Evolutionary conservation across 805 yeast species (phyloP).

Genomic region (Ogataea trehalophila): DNA sequence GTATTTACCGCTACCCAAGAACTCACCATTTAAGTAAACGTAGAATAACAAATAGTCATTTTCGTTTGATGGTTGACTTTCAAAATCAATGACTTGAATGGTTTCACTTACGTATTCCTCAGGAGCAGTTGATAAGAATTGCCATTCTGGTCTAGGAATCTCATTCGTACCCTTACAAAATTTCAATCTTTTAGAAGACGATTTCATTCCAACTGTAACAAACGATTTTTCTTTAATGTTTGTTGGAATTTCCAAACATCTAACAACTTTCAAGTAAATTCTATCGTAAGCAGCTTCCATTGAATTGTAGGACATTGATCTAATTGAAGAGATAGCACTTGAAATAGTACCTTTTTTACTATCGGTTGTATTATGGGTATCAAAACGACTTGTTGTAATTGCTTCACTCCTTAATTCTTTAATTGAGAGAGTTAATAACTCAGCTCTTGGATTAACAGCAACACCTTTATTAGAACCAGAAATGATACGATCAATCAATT

Average conservation of each 20-base stretch:
- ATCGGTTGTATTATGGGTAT: conserved; percentile 8
- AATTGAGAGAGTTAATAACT: conserved; percentile 59
- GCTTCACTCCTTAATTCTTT: conserved; percentile 61
- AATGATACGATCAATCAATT: conserved; percentile 70
- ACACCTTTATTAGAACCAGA: conserved; percentile 70
- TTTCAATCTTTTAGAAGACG: conserved; percentile 45
- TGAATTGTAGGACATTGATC: conserved; percentile 62
- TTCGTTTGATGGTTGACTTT: conserved; percentile 36
- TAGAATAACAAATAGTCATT: conserved; percentile 53
- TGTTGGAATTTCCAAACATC: conserved; percentile 20
- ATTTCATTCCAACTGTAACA: conserved; percentile 49
- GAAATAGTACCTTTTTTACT: conserved; percentile 21
- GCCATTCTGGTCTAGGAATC: conserved; percentile 49
- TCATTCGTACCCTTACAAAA: conserved; percentile 72
- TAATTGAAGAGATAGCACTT: conserved; percentile 59
- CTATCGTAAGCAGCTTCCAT: conserved; percentile 55
- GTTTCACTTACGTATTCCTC: conserved; percentile 71
- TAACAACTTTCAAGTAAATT: conserved; percentile 55
- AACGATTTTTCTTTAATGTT: conserved; percentile 31
- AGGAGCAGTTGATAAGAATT: conserved; percentile 65
- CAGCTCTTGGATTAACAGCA: conserved; percentile 79
- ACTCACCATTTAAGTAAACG: conserved; percentile 59
- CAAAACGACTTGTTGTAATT: background rate
- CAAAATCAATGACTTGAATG: conserved; percentile 58
- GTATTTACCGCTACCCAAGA: conserved; percentile 55